Evolutionary conservation across 768 basidiomycete species (phyloP).

Genomic region (Saitozyma sp.): DNA sequence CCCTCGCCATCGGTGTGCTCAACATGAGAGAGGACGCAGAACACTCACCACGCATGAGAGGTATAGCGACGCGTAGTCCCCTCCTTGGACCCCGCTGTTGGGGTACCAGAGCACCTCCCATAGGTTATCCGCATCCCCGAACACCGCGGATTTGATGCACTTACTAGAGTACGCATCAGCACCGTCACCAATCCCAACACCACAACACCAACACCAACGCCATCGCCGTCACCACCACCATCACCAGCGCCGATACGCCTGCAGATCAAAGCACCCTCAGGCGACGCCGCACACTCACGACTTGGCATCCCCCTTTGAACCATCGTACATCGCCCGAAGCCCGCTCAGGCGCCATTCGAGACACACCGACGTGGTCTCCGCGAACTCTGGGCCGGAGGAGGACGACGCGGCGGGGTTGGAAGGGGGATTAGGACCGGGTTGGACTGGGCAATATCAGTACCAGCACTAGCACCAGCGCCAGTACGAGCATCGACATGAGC

Average conservation of each 20-base stretch:
- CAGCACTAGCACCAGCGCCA: constrained; percentile 1
- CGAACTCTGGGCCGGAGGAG: constrained; percentile 36
- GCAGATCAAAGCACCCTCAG: background rate
- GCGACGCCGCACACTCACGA: constrained; percentile 41
- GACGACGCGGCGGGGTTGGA: constrained; percentile 3
- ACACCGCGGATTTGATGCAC: constrained; percentile 69
- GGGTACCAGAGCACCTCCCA: constrained; percentile 78
- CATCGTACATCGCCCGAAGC: constrained; percentile 72
- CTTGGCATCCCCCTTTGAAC: constrained; percentile 58
- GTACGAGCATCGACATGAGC: too few relatives aligned
- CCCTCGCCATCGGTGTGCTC: too few relatives aligned
- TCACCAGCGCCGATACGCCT: background rate
- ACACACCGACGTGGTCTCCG: constrained; percentile 48
- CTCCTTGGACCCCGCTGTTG: constrained; percentile 66
- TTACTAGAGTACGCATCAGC: constrained; percentile 56
- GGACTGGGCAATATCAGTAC: constrained; percentile 15
- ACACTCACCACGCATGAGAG: constrained; percentile 73
- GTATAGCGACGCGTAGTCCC: constrained; percentile 71
- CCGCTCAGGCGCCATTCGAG: constrained; percentile 74
- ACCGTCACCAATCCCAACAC: background rate
- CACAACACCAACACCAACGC: background rate
- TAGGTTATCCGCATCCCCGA: constrained; percentile 41
- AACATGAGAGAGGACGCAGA: background rate
- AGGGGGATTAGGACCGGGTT: background rate
- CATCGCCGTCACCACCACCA: too few relatives aligned